A percentile compares a stretch with the other conserved stretches of the same genome.
Conservation (phyloP, 495 filamentous ascomycete genomes). For the Aspergillus leporis region DNA sequence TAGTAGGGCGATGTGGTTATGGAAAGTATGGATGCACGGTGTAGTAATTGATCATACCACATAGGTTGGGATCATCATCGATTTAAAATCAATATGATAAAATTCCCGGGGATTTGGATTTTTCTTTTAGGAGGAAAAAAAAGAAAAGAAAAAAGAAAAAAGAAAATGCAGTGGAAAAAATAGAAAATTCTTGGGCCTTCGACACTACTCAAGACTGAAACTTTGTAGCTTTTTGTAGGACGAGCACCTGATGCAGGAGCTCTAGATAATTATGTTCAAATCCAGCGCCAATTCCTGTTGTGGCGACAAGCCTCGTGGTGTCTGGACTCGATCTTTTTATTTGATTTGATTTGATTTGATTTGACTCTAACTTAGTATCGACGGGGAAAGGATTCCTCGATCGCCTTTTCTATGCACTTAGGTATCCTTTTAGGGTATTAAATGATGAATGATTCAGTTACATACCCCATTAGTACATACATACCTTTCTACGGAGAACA, state of each 20-base stretch:
- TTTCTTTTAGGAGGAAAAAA: background rate
- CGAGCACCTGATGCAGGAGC: conserved; percentile 4
- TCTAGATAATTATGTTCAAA: background rate
- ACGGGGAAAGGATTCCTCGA: background rate
- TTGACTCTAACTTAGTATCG: background rate
- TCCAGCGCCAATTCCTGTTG: background rate
- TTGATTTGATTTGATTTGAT: background rate
- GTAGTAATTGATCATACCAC: conserved; percentile 4
- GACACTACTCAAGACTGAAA: background rate
- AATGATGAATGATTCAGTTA: too few relatives aligned
- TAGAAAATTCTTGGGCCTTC: background rate
- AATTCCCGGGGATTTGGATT: background rate
- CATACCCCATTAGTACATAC: too few relatives aligned
- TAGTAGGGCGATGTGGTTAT: background rate
- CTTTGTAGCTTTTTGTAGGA: conserved; percentile 1
- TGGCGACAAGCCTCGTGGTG: conserved; percentile 8
- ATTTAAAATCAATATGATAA: background rate
- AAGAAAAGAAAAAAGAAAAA: background rate
- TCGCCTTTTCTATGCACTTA: background rate
- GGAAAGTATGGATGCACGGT: background rate
- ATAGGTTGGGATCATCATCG: background rate
- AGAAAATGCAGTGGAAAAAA: too few relatives aligned
- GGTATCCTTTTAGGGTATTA: background rate
- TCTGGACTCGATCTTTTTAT: conserved; percentile 1
- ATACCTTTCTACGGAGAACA: background rate